Evolutionary conservation across 495 filamentous ascomycete genomes (phyloP).

Genomic region (Penicillium bialowiezense): DNA sequence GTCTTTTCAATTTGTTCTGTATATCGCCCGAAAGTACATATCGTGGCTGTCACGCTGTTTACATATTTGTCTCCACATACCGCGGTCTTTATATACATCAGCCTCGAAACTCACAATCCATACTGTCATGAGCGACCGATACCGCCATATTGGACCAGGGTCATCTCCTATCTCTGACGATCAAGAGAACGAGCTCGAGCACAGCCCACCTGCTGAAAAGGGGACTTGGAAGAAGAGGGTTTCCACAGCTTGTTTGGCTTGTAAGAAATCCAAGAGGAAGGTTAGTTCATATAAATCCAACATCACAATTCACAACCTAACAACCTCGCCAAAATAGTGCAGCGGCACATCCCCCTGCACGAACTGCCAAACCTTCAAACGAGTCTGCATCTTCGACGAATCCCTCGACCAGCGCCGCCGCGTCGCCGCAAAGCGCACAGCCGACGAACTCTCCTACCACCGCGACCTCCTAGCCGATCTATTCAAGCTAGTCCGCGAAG

Average conservation of each 20-base stretch:
- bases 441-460: slow-evolving; percentile 43
- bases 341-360: slow-evolving; percentile 41
- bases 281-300: no score
- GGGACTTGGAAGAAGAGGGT: slow-evolving; percentile 39
- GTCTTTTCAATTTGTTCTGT: background rate
- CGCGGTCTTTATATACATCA: background rate
- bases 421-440: slow-evolving; percentile 47
- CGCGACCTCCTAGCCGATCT: slow-evolving; percentile 42
- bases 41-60: background rate
- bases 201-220: slow-evolving; percentile 4
- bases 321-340: no score
- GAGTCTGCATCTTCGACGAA: slow-evolving; percentile 47
- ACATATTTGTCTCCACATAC: background rate
- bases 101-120: no score
- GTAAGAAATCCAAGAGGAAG: slow-evolving; percentile 50
- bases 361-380: slow-evolving; percentile 39
- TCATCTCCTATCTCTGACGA: slow-evolving; percentile 26
- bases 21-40: background rate
- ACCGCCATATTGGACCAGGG: slow-evolving; percentile 26
- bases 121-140: slow-evolving; percentile 9
- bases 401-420: slow-evolving; percentile 47
- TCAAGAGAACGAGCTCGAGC: slow-evolving; percentile 15
- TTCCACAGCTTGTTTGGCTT: slow-evolving; percentile 46
- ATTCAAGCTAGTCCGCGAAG: slow-evolving; percentile 36
- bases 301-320: background rate